A percentile compares a stretch with the other conserved stretches of the same genome.
Evolutionary conservation across 148 eudicot species (phyloP).

Genomic region (Fagopyrum tataricum): DNA sequence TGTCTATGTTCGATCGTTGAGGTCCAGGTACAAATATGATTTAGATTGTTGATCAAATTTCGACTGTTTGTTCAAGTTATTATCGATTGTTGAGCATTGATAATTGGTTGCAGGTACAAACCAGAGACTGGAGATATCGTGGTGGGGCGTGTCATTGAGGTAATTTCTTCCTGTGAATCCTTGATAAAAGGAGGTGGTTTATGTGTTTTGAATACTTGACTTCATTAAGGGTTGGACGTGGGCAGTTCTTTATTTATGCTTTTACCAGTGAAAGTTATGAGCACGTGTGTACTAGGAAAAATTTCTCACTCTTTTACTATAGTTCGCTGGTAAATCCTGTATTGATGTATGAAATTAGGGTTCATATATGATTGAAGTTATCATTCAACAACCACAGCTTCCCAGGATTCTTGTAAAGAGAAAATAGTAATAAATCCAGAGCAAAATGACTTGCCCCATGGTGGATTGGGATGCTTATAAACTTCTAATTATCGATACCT

Average conservation of each 20-base stretch:
- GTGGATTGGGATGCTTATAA: background rate
- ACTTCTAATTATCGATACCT: background rate
- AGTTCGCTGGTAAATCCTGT: background rate
- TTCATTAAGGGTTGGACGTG: background rate
- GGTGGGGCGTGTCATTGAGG: conserved; percentile 91
- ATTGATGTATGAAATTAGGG: background rate
- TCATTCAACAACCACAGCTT: background rate
- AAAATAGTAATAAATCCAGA: background rate
- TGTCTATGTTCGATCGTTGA: conserved; percentile 68
- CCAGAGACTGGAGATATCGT: conserved; percentile 89
- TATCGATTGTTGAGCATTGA: background rate
- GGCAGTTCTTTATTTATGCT: background rate
- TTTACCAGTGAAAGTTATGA: background rate
- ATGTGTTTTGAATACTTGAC: background rate
- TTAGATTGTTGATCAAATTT: background rate
- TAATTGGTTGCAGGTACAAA: conserved; percentile 52
- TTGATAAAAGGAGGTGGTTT: background rate
- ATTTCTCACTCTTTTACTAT: background rate
- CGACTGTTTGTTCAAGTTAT: background rate
- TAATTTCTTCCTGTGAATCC: conserved; percentile 11
- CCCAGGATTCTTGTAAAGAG: background rate
- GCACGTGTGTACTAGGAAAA: background rate
- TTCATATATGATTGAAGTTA: background rate
- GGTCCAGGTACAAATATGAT: conserved; percentile 50
- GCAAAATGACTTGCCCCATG: background rate